Base-by-base conservation (phyloP, 2,329 filamentous ascomycete genomes). In the Xylariomycetidae sp. region DNA sequence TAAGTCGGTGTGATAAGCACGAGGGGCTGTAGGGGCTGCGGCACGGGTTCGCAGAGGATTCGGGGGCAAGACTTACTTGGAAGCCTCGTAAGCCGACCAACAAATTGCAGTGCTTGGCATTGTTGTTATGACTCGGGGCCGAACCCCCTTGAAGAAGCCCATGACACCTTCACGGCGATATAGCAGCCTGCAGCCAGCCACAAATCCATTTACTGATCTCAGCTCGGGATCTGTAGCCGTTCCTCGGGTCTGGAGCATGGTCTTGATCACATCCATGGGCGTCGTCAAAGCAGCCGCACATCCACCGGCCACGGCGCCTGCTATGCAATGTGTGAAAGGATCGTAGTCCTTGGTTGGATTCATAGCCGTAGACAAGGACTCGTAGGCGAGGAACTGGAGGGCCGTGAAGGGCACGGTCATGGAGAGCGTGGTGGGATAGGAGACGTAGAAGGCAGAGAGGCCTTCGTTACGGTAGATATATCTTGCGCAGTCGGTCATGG, bases 31-130 rank as follows among this genome's bases (percentile, higher is more conserved):
- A 16, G 29, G 28, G 4, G 13, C 14, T 17, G 27, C 15, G n/a
- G 27, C 17, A 17, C 15, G 26, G 7, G 15, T 23, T 8, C 8
- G 7, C 17, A 26, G 20, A 17, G 16, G 15, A n/a, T n/a, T n/a
- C n/a, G n/a, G n/a, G n/a, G n/a, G n/a, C n/a, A 19, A 31, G 15
- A 65, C 75, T 53, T 62, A 81, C 78, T 82, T 82, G 49, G 75
- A 82, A 43, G 78, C 78, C 52, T 82, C 78, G 49, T 82, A 82
- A 18, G 77, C 77, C 25, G 78, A 92, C 92, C 92, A 98, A 72
- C 92, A 98, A 56, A 98, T 98, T n/a, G 92, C 92, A 20, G 92
- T 98, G 66, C 89, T 96, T 14, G 92, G 92, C 85, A 97, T 97
- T 2, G 92, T 95, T 9, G 89, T 96, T 42, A 98, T 81, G 30